Evolutionary conservation across 1,284 basidiomycete species (phyloP), one percentile per base, ranked within the genome.

Genomic region (Puccinia horiana): DNA sequence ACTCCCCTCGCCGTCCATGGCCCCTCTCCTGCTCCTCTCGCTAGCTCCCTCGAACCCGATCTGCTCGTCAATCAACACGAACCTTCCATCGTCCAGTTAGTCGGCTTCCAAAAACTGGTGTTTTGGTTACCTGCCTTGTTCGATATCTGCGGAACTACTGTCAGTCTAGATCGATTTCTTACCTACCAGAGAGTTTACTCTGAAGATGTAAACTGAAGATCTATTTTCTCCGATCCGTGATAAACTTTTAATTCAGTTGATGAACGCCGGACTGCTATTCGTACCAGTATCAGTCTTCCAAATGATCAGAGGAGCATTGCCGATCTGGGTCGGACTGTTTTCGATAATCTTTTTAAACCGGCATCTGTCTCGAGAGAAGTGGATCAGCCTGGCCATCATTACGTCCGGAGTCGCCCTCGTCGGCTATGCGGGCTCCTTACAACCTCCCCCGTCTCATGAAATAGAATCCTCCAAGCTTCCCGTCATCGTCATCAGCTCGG

Each of bases 211-310:
- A n/a, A n/a, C n/a, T n/a, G n/a, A n/a, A n/a, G n/a, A n/a, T n/a
- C n/a, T n/a, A n/a, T n/a, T n/a, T n/a, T n/a, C n/a, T n/a, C n/a
- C n/a, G n/a, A n/a, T n/a, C n/a, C n/a, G n/a, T n/a, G n/a, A n/a
- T n/a, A n/a, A n/a, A n/a, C 32, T 32, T 32, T 61, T 29, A 72
- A 49, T 42, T 49, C 58, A 73, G 90, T 89, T 96, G 85, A 98
- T 98, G 96, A 97, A 97, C 85, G 90, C 96, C 85, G 96, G 95
- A 82, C 90, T 98, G 76, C 90, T 98, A 72, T 94, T 96, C 87
- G 96, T 94, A 0, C 96, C 96, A 35, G 96, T 98, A 63, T 97
- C 95, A 76, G 95, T 99, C 85, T 98, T 94, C 89, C 96, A 96
- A 88, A 98, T 98, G 96, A 94, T 93, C 58, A 91, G 97, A 84